Evolutionary conservation across 2,329 filamentous ascomycete species (phyloP).

Genomic region (Pseudogymnoascus sp.): DNA sequence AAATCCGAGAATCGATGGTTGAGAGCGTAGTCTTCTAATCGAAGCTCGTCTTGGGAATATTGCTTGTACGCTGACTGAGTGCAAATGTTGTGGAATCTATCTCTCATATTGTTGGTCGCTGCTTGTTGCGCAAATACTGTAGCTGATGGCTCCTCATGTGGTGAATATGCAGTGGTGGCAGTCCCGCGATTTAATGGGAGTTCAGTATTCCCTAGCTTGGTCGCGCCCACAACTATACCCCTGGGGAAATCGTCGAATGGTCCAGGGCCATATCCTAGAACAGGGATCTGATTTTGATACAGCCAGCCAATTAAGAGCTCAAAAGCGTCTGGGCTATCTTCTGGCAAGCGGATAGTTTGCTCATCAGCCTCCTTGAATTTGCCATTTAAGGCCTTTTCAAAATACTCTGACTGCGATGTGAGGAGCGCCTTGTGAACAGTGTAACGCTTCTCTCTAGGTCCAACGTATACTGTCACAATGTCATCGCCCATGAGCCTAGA

Average conservation of each 20-base stretch:
- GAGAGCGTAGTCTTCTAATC: neutral
- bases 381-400: conserved; percentile 20
- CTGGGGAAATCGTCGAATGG: neutral
- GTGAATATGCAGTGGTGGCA: neutral
- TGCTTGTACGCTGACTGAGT: neutral
- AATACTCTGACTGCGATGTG: conserved; percentile 19
- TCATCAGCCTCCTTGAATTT: conserved; percentile 18
- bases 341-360: conserved; percentile 15
- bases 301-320: conserved; percentile 18
- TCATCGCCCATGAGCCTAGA: conserved; percentile 15
- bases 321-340: conserved; percentile 17
- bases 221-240: neutral
- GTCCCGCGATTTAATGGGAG: neutral
- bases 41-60: neutral
- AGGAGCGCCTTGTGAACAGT: conserved; percentile 21
- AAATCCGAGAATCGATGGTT: neutral
- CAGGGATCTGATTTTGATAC: conserved; percentile 13
- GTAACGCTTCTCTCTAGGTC: conserved; percentile 17
- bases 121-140: neutral
- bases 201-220: neutral
- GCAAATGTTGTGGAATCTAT: neutral
- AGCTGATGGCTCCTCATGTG: neutral
- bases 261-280: neutral
- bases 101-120: neutral
- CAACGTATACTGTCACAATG: conserved; percentile 19